Base-by-base conservation (phyloP, 164 flowering plant genomes). In the Liriodendron chinense region DNA sequence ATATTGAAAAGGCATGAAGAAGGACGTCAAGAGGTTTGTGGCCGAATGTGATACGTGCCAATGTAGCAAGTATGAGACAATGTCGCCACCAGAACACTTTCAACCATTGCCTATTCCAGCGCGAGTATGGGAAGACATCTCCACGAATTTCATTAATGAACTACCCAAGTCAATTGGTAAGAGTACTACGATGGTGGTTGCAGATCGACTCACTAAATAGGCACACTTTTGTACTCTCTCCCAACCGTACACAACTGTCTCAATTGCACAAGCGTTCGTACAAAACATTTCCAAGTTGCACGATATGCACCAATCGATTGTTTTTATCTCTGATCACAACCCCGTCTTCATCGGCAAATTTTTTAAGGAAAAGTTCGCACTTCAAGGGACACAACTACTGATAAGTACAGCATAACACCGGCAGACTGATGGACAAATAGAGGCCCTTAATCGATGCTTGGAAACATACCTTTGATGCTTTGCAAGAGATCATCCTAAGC, bases 91-190 rank as follows among this genome's bases (percentile, higher is more conserved):
- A 4, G 71, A 77, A 0, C 22, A 65, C 5, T 56, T 78, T 0
- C 47, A 78, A 7, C 77, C 81, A 0, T 50, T 70, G 14, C 71
- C 71, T 0, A 74, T 78, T 65, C 74, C 75, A 0, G 2, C 20
- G 0, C 24, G 56, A 16, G 34, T 49, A 1, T 74, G 80, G 71
- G 22, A 25, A 1, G 74, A 70, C 6, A n/a, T 65, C 7, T 24
- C 72, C 1, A 28, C 71, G 59, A 71, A 75, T 28, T 78, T 74
- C 34, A 67, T 78, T 24, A 68, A 57, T 12, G 48, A 50, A 1
- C 25, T 71, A 28, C 74, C 77, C n/a, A 20, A 20, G 21, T n/a
- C 14, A 21, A 47, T 1, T 71, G 64, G 74, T 48, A 71, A 71
- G 16, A 21, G 64, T 14, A 25, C 25, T 2, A 57, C 21, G 5